Evolutionary conservation across 331 rosid genomes (phyloP).

Genomic region (Acacia pycnantha): DNA sequence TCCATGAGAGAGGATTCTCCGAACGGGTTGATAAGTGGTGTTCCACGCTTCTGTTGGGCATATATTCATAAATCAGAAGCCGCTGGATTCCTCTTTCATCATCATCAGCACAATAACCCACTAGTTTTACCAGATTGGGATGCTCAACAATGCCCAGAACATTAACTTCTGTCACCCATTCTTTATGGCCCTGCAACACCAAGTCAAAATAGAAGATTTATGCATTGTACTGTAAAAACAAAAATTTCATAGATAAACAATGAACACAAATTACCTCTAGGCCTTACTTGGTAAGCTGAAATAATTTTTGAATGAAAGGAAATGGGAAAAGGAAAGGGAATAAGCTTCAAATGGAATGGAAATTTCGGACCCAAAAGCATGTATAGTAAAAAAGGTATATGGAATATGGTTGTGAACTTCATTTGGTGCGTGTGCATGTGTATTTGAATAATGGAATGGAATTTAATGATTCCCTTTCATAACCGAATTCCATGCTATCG

Average conservation of each 20-base stretch:
- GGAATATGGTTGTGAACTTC: neutral
- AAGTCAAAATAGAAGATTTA: conserved; percentile 10
- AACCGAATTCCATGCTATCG: neutral
- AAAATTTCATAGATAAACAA: neutral
- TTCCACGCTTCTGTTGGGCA: conserved; percentile 91
- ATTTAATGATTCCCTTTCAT: neutral
- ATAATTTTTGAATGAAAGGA: neutral
- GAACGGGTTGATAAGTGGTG: conserved; percentile 70
- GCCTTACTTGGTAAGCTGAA: neutral
- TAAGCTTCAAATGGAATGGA: neutral
- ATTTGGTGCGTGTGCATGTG: neutral
- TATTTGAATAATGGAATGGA: neutral
- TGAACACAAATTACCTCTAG: neutral
- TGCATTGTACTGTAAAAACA: neutral
- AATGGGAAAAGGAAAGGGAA: neutral
- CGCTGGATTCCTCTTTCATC: conserved; percentile 99
- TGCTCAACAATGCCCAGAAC: conserved; percentile 94
- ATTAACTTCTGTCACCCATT: conserved; percentile 99
- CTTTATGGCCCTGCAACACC: conserved; percentile 80
- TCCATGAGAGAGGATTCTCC: conserved; percentile 76
- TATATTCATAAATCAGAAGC: conserved; percentile 81
- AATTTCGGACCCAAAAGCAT: neutral
- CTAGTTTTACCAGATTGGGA: conserved; percentile 93
- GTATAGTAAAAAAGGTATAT: neutral
- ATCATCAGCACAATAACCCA: conserved; percentile 96